A percentile compares a stretch with the other conserved stretches of the same genome.
Evolutionary conservation across 306 rosid genomes (phyloP).

Genomic region (Rosa rugosa): DNA sequence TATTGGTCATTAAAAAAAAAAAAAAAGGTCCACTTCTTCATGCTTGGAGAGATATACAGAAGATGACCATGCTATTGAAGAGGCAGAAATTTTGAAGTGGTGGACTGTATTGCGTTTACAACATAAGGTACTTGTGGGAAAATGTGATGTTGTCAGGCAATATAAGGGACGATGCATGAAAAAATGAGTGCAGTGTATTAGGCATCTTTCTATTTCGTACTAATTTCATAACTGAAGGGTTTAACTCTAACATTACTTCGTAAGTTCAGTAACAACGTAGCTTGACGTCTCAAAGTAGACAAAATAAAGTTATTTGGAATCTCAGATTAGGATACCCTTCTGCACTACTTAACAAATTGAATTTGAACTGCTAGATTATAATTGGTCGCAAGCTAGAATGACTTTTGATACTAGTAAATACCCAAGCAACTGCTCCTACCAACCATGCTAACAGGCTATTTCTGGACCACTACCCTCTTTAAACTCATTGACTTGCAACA

Average conservation of each 20-base stretch:
- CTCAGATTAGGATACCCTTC: background rate
- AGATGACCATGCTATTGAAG: background rate
- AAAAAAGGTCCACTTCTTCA: background rate
- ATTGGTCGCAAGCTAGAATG: background rate
- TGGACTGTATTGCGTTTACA: background rate
- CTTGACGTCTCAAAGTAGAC: background rate
- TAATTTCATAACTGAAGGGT: background rate
- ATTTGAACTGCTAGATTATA: background rate
- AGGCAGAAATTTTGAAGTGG: background rate
- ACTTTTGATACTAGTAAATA: background rate
- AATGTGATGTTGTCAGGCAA: background rate
- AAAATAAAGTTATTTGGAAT: background rate
- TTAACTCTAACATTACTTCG: background rate
- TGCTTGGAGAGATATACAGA: background rate
- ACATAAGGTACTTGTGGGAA: background rate
- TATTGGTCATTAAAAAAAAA: background rate
- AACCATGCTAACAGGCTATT: background rate
- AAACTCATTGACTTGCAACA: background rate
- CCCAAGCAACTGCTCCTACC: background rate
- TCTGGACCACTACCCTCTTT: background rate
- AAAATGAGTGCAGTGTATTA: background rate
- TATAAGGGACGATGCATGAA: background rate
- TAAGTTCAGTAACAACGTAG: background rate
- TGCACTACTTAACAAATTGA: background rate
- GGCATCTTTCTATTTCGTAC: background rate